Conservation (phyloP, 352 stramenopile species). For the Peronospora destructor region DNA sequence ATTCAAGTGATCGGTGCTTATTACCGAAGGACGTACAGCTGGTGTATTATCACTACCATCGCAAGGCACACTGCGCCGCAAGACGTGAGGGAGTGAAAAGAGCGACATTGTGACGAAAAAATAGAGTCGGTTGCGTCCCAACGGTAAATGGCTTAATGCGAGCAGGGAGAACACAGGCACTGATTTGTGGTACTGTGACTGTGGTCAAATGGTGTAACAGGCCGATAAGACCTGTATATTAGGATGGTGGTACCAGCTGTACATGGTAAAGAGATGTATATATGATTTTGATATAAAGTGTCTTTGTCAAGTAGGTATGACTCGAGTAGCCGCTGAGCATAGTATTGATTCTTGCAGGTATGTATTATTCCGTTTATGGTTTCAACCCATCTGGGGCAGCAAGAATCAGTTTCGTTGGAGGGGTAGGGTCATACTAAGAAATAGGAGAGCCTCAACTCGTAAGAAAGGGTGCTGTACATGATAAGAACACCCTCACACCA, state of each 20-base stretch:
- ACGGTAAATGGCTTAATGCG: slow-evolving; percentile 28
- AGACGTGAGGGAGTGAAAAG: slow-evolving; percentile 72
- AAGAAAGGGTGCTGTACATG: neutral
- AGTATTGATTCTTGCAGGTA: slow-evolving; percentile 8
- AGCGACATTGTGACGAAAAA: slow-evolving; percentile 45
- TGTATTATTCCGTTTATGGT: slow-evolving; percentile 2
- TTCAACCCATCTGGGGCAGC: slow-evolving; percentile 2
- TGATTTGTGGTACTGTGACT: too few species aligned
- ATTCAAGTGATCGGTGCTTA: slow-evolving; percentile 64
- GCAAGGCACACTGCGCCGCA: slow-evolving; percentile 49
- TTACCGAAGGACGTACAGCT: slow-evolving; percentile 53
- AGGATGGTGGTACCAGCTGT: neutral
- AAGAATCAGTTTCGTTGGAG: slow-evolving; percentile 20
- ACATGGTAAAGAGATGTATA: too few species aligned
- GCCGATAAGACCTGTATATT: slow-evolving; percentile 4
- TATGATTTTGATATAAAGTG: too few species aligned
- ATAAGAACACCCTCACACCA: neutral
- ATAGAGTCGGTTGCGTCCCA: slow-evolving; percentile 2
- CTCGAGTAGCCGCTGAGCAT: neutral
- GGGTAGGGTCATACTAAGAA: slow-evolving; percentile 1
- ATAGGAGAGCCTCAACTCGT: neutral
- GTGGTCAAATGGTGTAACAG: slow-evolving; percentile 8
- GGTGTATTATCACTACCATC: slow-evolving; percentile 37
- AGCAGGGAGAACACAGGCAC: neutral
- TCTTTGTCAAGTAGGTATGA: too few species aligned